Base-by-base conservation (phyloP, 345 rosid species). In the Pugionium dolabratum region DNA sequence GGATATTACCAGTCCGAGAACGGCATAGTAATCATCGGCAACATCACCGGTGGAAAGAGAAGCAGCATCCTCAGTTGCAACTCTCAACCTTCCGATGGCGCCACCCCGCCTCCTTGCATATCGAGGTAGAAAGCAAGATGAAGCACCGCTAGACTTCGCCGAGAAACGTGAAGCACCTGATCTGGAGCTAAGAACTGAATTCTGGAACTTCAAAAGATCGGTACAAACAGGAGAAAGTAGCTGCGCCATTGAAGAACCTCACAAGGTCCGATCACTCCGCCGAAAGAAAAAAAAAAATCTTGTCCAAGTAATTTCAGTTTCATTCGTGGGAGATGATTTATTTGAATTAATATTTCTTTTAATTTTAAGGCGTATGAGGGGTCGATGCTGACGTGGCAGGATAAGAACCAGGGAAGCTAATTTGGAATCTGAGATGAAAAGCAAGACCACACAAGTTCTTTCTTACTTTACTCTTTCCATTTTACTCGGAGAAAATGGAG, bases 21-120 rank as follows among this genome's bases (percentile, higher is more conserved):
- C 97, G 4, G 90, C 77, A 64, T 90, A 93, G 58, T 84, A 92
- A 72, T 92, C 98, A 72, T 89, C 93, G 35, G 93, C 85, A 35
- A 88, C 64, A 1, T 85, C 75, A 6, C 66, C 78, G 32, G 66
- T 65, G 34, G 82, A 74, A 55, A 74, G 78, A 74, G 69, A 74
- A 70, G 86, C 44, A 9, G 87, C 73, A 55, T 75, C 79, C 4
- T 72, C 80, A 0, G 86, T 71, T 0, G 93, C 88, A 51, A 85
- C 95, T 73, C 74, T 83, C 58, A 84, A 67, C 48, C 81, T 76
- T 39, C 72, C 73, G 52, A 49, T 62, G 45, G 56, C 29, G 4
- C 50, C 11, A 2, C 41, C 44, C 68, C 88, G 74, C 39, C 80
- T 76, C 58, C 28, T 76, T 43, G 78, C 35, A 58, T 58, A 70